These are phyloP conservation scores for Fusarium oxysporum DNA, from an alignment of 2,329 filamentous ascomycete genomes.

Conservation along the genomic window DNA sequence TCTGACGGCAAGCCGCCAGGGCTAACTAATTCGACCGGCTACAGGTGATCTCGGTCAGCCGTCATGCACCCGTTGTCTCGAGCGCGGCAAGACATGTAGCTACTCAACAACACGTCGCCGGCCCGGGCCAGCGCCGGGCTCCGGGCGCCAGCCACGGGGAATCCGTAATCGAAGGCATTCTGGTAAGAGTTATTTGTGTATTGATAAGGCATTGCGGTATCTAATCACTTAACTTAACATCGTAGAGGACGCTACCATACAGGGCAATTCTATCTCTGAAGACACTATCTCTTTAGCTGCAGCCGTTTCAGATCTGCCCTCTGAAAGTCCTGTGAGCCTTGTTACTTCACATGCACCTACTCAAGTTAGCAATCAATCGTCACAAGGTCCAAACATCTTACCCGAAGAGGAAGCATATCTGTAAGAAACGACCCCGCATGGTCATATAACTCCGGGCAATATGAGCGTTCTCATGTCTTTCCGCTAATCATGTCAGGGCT, in stretches of 20 bases:
- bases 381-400: neutral
- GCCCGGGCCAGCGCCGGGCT: neutral
- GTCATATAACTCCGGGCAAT: accelerated
- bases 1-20: neutral
- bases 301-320: neutral
- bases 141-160: neutral
- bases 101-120: neutral
- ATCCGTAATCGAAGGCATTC: neutral
- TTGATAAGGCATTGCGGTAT: accelerated
- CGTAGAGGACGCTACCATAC: neutral
- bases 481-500: neutral
- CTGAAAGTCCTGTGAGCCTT: neutral
- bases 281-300: too few relatives aligned
- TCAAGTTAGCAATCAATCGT: neutral
- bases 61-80: neutral
- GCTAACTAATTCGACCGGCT: neutral
- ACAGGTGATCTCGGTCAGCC: neutral
- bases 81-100: neutral
- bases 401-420: neutral
- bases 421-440: accelerated
- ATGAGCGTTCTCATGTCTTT: accelerated
- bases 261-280: too few relatives aligned
- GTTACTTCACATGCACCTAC: neutral
- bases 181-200: neutral
- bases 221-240: neutral